Evolutionary conservation across 1,139 yeast genomes (phyloP), one percentile per base, ranked within the genome.

Genomic region (Suzukiozyma palmioleophila): DNA sequence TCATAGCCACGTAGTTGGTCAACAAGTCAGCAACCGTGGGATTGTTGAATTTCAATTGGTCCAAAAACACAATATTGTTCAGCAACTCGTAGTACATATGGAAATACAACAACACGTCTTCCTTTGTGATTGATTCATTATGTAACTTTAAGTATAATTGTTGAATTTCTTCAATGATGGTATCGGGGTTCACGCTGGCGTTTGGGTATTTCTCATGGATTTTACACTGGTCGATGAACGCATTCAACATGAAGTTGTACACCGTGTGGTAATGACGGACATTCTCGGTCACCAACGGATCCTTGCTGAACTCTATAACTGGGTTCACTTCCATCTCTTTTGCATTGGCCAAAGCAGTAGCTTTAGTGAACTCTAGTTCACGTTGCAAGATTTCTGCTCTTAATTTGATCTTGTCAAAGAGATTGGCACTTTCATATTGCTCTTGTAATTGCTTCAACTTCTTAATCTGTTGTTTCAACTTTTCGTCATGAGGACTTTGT

Each of bases 11-110:
- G 42, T 54, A 62, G 9, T 46, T 41, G 2, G 43, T 41, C 39
- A 62, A 56, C 38, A 67, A 47, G 2, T 47, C 39, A 27, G 55
- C 51, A 2, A 66, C 64, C 10, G 47, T 42, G 2, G 46, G 46
- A 39, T 66, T 51, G 18, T 56, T 60, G 31, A 63, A 54, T 30
- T 53, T 46, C 37, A 68, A 47, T 29, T 64, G 66, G 39, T 64
- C 67, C 43, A 62, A 51, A 39, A 51, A 56, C 10, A 57, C 53
- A n/a, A 56, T 40, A 36, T 55, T 57, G 43, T 66, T 65, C 47
- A 60, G 56, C 31, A 67, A 51, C 8, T 59, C 55, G 45, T 62
- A 62, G 47, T 52, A 65, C 12, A 65, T 48, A 40, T 57, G 61
- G 46, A 60, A 62, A 34, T 51, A 52, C 29, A 49, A 49, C 39